Evolutionary conservation across 306 rosid genomes (phyloP).

Genomic region (Potentilla sterilis): DNA sequence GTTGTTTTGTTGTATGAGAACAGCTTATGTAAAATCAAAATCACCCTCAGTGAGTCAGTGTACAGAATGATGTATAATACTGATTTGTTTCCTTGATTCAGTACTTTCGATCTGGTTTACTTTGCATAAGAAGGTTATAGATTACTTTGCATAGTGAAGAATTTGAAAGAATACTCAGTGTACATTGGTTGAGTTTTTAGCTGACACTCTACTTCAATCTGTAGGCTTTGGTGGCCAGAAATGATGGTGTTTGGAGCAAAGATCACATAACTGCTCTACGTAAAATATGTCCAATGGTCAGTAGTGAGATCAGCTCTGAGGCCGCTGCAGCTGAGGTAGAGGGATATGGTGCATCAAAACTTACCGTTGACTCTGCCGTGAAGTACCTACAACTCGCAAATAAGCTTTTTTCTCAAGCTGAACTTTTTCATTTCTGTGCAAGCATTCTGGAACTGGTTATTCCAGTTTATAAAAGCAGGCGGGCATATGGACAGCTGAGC

Average conservation of each 20-base stretch:
- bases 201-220: slow-evolving; percentile 25
- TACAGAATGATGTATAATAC: background rate
- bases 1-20: background rate
- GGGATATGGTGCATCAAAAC: slow-evolving; percentile 97
- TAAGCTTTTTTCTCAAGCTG: slow-evolving; percentile 96
- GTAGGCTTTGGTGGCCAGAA: slow-evolving; percentile 96
- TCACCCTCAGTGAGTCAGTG: background rate
- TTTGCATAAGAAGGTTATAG: background rate
- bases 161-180: background rate
- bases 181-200: slow-evolving; percentile 2
- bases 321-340: slow-evolving; percentile 98
- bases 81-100: background rate
- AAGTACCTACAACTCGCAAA: slow-evolving; percentile 96
- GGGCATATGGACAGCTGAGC: slow-evolving; percentile 86
- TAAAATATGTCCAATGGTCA: slow-evolving; percentile 95
- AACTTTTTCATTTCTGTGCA: slow-evolving; percentile 93
- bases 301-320: slow-evolving; percentile 92
- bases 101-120: background rate
- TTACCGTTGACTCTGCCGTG: slow-evolving; percentile 94
- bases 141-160: background rate
- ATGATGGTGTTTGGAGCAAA: slow-evolving; percentile 97
- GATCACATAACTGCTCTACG: slow-evolving; percentile 91
- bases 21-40: background rate
- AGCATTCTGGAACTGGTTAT: slow-evolving; percentile 94
- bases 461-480: slow-evolving; percentile 92